Conservation (phyloP, 2,329 filamentous ascomycete species). For the Penicillium glabrum region DNA sequence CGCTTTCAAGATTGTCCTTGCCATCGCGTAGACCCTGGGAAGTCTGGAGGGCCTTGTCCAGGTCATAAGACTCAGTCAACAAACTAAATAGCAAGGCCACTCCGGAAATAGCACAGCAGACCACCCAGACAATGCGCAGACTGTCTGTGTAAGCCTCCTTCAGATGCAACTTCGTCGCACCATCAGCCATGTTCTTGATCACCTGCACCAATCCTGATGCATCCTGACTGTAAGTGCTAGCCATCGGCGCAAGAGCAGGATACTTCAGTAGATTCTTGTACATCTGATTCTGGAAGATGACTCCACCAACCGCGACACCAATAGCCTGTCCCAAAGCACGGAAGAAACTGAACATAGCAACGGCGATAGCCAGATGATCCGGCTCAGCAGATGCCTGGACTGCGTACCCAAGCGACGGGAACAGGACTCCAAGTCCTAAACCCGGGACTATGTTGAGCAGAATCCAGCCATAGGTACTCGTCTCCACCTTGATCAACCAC, state of each 20-base stretch:
- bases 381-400: constrained; percentile 62
- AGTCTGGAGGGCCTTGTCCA: constrained; percentile 40
- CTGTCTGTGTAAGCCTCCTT: constrained; percentile 56
- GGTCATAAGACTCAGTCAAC: constrained; percentile 52
- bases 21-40: constrained; percentile 22
- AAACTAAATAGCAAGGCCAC: constrained; percentile 54
- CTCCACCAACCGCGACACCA: constrained; percentile 66
- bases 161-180: constrained; percentile 42
- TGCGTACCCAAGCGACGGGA: constrained; percentile 62
- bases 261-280: constrained; percentile 50
- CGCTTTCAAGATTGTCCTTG: constrained; percentile 2
- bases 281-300: constrained; percentile 69
- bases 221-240: constrained; percentile 55
- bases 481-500: constrained; percentile 38
- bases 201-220: constrained; percentile 60
- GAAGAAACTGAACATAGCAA: constrained; percentile 67
- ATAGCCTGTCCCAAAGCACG: constrained; percentile 64
- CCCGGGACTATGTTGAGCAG: constrained; percentile 62
- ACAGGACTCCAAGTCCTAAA: constrained; percentile 63
- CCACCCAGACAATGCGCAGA: constrained; percentile 56
- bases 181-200: constrained; percentile 55
- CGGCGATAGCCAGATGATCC: constrained; percentile 60
- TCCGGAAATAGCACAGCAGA: constrained; percentile 55
- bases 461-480: constrained; percentile 56
- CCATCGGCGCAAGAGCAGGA: constrained; percentile 49